Base-by-base conservation (phyloP, 2,329 filamentous ascomycete species). In the Onygenales sp. region DNA sequence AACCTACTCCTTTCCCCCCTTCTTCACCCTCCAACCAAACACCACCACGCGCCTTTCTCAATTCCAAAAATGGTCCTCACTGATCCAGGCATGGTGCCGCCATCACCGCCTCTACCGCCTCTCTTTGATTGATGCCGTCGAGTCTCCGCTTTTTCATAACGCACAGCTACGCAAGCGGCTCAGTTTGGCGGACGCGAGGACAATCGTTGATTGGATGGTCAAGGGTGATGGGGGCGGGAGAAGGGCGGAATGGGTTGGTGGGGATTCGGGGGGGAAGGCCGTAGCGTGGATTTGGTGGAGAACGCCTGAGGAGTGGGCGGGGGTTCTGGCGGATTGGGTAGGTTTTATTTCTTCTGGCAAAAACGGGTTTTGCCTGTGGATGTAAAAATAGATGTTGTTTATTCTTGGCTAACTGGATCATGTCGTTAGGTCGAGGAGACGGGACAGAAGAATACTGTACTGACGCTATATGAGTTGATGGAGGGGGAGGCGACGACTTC, bases 391-490 rank as follows among this genome's bases (percentile, higher is more conserved):
- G 43, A 21, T 43, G 52, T 48, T 11, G 33, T 49, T 50, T 14
- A 53, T n/a, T 21, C 32, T 49, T 49, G 27, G 2, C 46, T 49
- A 41, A 41, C 6, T 32, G 14, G 35, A 7, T 41, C 35, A 9
- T 39, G 9, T 49, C 11, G 11, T n/a, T 58, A 75, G 72, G 69
- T 90, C 45, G 91, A 97, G 33, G 82, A 83, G 57, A 95, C 90
- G 56, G 93, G 83, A 3, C 91, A 96, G 76, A 92, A 87, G 75
- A 89, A 89, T 27, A 83, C 80, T 10, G 92, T 98, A 53, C 71
- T 98, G 65, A 98, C 93, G 54, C 76, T 98, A 27, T 97, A 96
- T 70, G 93, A 98, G 74, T 74, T 98, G 63, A 79, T 83, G 2
- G 84, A 96, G 69, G 89, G 92, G n/a, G 92, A 97, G 64, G 85